Conservation (phyloP, 1,284 basidiomycete species). For the Ganoderma sinense region DNA sequence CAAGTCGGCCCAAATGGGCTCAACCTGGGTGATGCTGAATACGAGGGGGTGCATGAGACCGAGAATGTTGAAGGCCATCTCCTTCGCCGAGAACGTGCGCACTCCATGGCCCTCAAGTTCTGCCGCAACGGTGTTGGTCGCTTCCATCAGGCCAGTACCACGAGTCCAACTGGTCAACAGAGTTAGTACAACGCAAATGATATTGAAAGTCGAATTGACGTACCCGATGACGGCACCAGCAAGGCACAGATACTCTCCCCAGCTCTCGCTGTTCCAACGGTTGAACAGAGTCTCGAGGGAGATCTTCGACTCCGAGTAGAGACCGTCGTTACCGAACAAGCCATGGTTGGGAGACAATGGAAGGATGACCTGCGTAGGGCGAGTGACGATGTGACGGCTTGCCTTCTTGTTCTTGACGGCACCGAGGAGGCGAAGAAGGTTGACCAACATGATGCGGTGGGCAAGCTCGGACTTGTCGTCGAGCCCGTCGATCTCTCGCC, state of each 20-base stretch:
- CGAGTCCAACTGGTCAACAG: slow-evolving; percentile 83
- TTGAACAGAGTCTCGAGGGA: slow-evolving; percentile 98
- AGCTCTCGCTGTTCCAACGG: slow-evolving; percentile 97
- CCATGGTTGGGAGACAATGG: slow-evolving; percentile 98
- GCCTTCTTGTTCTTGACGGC: slow-evolving; percentile 99
- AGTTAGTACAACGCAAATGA: slow-evolving; percentile 25
- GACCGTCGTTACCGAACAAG: slow-evolving; percentile 96
- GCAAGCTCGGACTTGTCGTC: slow-evolving; percentile 98
- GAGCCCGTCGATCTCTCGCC: slow-evolving; percentile 95
- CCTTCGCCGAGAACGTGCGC: slow-evolving; percentile 98
- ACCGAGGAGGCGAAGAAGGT: slow-evolving; percentile 94
- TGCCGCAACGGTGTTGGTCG: slow-evolving; percentile 94
- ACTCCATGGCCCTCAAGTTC: slow-evolving; percentile 94
- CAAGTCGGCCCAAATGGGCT: slow-evolving; percentile 98
- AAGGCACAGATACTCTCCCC: slow-evolving; percentile 98
- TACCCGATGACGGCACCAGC: slow-evolving; percentile 98
- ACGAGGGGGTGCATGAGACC: slow-evolving; percentile 99
- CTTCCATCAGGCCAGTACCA: slow-evolving; percentile 97
- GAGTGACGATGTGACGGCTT: slow-evolving; percentile 93
- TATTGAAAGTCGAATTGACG: slow-evolving; percentile 35
- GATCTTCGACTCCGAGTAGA: slow-evolving; percentile 99
- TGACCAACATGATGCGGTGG: slow-evolving; percentile 96
- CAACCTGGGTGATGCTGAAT: slow-evolving; percentile 99
- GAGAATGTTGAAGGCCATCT: slow-evolving; percentile 99
- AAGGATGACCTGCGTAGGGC: slow-evolving; percentile 97